Evolutionary conservation across 345 rosid genomes (phyloP).

Genomic region (Eucalyptus sp.): DNA sequence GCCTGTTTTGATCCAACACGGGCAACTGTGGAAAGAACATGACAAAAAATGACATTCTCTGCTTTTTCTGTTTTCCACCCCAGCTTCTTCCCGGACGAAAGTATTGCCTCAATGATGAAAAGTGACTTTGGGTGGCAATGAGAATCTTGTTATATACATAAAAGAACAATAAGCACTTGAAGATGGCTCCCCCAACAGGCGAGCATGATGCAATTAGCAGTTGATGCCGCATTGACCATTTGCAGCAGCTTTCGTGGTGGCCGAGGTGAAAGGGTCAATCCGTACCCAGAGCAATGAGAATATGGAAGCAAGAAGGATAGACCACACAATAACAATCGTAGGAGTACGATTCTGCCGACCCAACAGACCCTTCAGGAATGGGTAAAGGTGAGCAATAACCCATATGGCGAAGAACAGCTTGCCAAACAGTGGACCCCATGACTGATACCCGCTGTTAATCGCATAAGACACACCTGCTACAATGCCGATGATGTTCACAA

Average conservation of each 20-base stretch:
- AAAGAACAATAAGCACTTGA: background rate
- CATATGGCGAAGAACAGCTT: constrained; percentile 94
- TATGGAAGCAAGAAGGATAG: constrained; percentile 93
- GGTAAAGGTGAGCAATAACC: constrained; percentile 97
- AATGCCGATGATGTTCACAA: constrained; percentile 86
- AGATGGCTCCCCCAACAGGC: background rate
- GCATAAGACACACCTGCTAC: constrained; percentile 98
- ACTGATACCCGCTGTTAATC: constrained; percentile 94
- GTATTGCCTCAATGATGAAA: background rate
- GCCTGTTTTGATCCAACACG: background rate
- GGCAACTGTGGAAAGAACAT: background rate
- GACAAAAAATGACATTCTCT: background rate
- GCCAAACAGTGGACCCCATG: constrained; percentile 98
- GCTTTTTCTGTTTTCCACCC: background rate
- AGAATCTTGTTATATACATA: constrained; percentile 11
- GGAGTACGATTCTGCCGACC: constrained; percentile 98
- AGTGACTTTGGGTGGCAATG: background rate
- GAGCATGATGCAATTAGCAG: constrained; percentile 8
- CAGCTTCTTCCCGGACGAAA: background rate
- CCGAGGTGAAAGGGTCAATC: constrained; percentile 70
- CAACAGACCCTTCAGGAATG: constrained; percentile 92
- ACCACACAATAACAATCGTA: constrained; percentile 96
- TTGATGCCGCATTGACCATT: constrained; percentile 71
- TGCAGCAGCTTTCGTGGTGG: constrained; percentile 29
- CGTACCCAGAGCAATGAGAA: constrained; percentile 99